These are phyloP conservation scores for Butyriboletus loyo DNA, from an alignment of 768 basidiomycete genomes.

Conservation along the genomic window DNA sequence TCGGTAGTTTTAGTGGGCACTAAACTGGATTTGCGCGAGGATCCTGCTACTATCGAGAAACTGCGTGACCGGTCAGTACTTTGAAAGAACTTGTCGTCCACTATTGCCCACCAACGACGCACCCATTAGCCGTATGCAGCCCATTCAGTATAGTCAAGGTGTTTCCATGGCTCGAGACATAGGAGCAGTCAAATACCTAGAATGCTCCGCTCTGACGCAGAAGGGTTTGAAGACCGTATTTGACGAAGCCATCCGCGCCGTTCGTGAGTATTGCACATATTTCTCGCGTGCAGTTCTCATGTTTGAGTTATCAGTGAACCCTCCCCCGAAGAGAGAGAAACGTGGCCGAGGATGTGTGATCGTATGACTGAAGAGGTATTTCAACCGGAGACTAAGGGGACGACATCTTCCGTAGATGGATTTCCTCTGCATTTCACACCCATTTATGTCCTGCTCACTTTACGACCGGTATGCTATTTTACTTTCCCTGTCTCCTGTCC, in stretches of 20 bases:
- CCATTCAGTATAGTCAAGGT: constrained; percentile 90
- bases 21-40: constrained; percentile 96
- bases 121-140: constrained; percentile 77
- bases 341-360: constrained; percentile 60
- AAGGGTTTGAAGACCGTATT: constrained; percentile 99
- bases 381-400: constrained; percentile 18
- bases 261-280: constrained; percentile 57
- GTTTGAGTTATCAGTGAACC: constrained; percentile 56
- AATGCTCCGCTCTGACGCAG: constrained; percentile 95
- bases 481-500: constrained; percentile 21
- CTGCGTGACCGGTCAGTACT: constrained; percentile 76
- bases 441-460: constrained; percentile 71
- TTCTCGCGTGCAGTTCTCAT: constrained; percentile 7
- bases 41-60: constrained; percentile 88
- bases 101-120: constrained; percentile 5
- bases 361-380: constrained; percentile 48
- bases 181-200: constrained; percentile 92
- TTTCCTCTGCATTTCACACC: constrained; percentile 46
- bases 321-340: constrained; percentile 59
- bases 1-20: constrained; percentile 94
- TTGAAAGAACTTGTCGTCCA: constrained; percentile 3
- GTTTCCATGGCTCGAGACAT: constrained; percentile 91
- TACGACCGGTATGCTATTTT: constrained; percentile 58
- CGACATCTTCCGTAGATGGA: constrained; percentile 30
- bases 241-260: constrained; percentile 97